Evolutionary conservation across 805 yeast species (phyloP), one percentile per base, ranked within the genome.

Genomic region (Metschnikowia proteae): DNA sequence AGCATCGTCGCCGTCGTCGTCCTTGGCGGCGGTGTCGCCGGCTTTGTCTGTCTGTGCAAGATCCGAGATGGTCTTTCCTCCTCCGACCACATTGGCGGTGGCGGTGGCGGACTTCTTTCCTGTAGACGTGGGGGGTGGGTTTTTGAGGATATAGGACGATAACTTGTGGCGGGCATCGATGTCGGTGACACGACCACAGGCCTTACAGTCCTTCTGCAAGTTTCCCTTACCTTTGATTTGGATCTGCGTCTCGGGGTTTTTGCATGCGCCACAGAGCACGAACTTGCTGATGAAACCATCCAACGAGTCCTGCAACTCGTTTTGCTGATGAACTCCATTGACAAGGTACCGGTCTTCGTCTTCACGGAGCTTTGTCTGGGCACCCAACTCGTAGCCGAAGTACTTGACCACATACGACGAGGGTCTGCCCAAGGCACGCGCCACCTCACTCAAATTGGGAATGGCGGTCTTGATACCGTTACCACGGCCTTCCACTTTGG

Each of bases 401-500:
- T 82, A 94, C 74, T 94, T 94, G 69, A 94, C 83, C 54, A 94
- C 82, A 65, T 94, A 94, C 31, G 92, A 74, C 33, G 97, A 83
- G 31, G 99, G 98, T 72, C 99, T 84, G 58, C 87, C 88, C 56
- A 94, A 78, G 23, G 98, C 96, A 62, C 96, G 82, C 36, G 97
- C 96, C 53, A 94, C 97, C 64, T 94, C 98, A 35, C 86, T 74
- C 47, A 89, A 82, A 71, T 94, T 94, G 58, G 89, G 81, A 49
- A 94, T 84, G 47, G 92, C 95, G 25, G 99, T 94, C 70, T 90
- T 91, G 73, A 94, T 94, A 83, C 99, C 99, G 75, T 94, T 94
- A 76, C 99, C 99, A 68, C 96, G 82, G 70, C 99, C 99, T 75
- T 94, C 98, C 57, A 88, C 88, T 79, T 94, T 94, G 59, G 97